A percentile compares a stretch with the other conserved stretches of the same genome.
Evolutionary conservation across 352 stramenopile species (phyloP).

Genomic region (Plasmopara muralis): DNA sequence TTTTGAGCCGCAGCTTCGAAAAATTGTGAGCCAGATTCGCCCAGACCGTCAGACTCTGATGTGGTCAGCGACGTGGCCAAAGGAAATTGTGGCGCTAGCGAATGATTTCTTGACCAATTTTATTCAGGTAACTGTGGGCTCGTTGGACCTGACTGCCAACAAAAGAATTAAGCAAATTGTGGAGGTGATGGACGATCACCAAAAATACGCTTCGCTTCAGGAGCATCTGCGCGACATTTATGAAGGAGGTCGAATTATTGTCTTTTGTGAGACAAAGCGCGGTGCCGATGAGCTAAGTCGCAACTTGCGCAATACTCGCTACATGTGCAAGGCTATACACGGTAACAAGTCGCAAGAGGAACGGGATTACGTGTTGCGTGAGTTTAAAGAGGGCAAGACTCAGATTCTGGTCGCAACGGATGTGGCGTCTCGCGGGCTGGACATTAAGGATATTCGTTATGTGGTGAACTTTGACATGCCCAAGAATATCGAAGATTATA

Average conservation of each 20-base stretch:
- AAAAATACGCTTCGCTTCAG: slow-evolving; percentile 92
- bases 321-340: slow-evolving; percentile 96
- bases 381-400: slow-evolving; percentile 95
- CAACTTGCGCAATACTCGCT: slow-evolving; percentile 90
- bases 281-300: slow-evolving; percentile 95
- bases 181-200: slow-evolving; percentile 93
- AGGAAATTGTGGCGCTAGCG: slow-evolving; percentile 95
- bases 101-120: slow-evolving; percentile 98
- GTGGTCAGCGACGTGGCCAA: slow-evolving; percentile 98
- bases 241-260: slow-evolving; percentile 92
- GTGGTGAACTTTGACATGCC: slow-evolving; percentile 99
- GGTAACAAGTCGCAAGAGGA: slow-evolving; percentile 98
- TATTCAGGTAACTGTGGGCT: slow-evolving; percentile 93
- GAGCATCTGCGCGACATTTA: slow-evolving; percentile 80
- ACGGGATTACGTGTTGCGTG: slow-evolving; percentile 94
- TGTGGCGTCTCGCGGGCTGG: slow-evolving; percentile 97
- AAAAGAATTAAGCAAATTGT: slow-evolving; percentile 98
- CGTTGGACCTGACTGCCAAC: slow-evolving; percentile 95
- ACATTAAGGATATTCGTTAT: slow-evolving; percentile 99
- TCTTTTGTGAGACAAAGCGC: slow-evolving; percentile 99
- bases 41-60: slow-evolving; percentile 98
- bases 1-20: slow-evolving; percentile 92
- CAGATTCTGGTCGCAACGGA: slow-evolving; percentile 98
- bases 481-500: slow-evolving; percentile 98
- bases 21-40: slow-evolving; percentile 96